A percentile compares a stretch with the other conserved stretches of the same genome.
Evolutionary conservation across 495 filamentous ascomycete genomes (phyloP).

Genomic region (Trichoderma gamsii): DNA sequence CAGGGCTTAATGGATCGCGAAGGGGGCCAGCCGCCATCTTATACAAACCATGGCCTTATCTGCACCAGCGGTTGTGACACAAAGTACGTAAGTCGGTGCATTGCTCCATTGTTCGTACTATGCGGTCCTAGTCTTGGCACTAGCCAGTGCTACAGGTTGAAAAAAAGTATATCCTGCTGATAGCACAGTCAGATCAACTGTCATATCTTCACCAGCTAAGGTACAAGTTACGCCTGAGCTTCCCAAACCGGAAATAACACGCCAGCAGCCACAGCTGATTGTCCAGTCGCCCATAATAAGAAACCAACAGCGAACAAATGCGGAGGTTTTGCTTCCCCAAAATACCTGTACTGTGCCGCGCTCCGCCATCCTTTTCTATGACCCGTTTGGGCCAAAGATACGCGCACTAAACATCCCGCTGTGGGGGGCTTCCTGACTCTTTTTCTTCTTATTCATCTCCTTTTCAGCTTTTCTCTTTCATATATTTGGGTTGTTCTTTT

Average conservation of each 20-base stretch:
- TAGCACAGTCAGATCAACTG: not conserved
- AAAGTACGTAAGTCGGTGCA: too few species aligned
- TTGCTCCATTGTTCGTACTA: too few species aligned
- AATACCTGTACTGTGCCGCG: not conserved
- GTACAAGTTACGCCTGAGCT: slow-evolving; percentile 1
- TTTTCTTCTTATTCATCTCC: not conserved
- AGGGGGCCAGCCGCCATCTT: not conserved
- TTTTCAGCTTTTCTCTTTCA: too few species aligned
- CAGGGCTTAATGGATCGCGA: not conserved
- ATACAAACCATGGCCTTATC: not conserved
- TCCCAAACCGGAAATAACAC: not conserved
- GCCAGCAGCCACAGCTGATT: not conserved
- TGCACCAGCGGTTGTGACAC: too few species aligned
- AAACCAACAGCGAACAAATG: not conserved
- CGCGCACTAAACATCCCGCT: slow-evolving; percentile 7
- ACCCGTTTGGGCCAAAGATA: slow-evolving; percentile 9
- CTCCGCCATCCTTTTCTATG: not conserved
- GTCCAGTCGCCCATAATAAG: not conserved
- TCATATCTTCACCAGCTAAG: not conserved
- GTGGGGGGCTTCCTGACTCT: not conserved
- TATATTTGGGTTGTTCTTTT: too few species aligned
- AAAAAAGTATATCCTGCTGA: not conserved
- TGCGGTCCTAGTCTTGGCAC: too few species aligned
- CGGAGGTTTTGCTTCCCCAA: not conserved
- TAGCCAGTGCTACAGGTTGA: too few species aligned